Percentiles rank a stretch among this genome's conserved stretches.
These are phyloP conservation scores for Syzygium jambos DNA, from an alignment of 345 rosid genomes.

Conservation along the genomic window DNA sequence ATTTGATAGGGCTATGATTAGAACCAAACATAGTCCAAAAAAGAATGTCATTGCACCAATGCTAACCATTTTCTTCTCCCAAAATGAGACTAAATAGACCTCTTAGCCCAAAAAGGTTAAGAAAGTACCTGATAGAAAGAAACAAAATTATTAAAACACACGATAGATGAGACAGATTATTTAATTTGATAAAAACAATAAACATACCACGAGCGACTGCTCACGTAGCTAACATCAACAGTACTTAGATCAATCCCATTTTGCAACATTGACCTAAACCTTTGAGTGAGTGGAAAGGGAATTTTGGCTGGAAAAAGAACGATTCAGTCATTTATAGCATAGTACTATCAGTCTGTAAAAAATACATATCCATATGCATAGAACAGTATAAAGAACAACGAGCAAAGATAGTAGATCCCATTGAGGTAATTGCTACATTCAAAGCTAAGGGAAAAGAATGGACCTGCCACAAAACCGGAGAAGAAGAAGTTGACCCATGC, in stretches of 20 bases:
- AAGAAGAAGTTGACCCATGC: conserved; percentile 99
- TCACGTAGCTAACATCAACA: conserved; percentile 97
- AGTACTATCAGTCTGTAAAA: neutral
- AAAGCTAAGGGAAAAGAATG: neutral
- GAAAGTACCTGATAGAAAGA: conserved; percentile 63
- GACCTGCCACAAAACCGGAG: conserved; percentile 98
- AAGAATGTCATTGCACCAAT: neutral
- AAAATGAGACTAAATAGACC: conserved; percentile 96
- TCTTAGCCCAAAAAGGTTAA: conserved; percentile 93
- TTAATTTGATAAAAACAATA: neutral
- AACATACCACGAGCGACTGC: conserved; percentile 93
- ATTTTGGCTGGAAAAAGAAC: conserved; percentile 63
- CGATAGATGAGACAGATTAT: neutral
- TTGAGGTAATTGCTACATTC: neutral
- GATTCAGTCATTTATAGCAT: neutral
- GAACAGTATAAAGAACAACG: neutral
- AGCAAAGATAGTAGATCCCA: neutral
- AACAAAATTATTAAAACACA: conserved; percentile 2
- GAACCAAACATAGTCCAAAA: neutral
- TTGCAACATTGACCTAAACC: conserved; percentile 98
- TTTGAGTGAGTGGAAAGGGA: conserved; percentile 95
- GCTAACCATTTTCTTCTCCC: conserved; percentile 97
- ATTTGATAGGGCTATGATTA: neutral
- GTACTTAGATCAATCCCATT: conserved; percentile 99
- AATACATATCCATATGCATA: neutral